Base-by-base conservation (phyloP, 2,329 filamentous ascomycete genomes). In the Uncinocarpus reesii region DNA sequence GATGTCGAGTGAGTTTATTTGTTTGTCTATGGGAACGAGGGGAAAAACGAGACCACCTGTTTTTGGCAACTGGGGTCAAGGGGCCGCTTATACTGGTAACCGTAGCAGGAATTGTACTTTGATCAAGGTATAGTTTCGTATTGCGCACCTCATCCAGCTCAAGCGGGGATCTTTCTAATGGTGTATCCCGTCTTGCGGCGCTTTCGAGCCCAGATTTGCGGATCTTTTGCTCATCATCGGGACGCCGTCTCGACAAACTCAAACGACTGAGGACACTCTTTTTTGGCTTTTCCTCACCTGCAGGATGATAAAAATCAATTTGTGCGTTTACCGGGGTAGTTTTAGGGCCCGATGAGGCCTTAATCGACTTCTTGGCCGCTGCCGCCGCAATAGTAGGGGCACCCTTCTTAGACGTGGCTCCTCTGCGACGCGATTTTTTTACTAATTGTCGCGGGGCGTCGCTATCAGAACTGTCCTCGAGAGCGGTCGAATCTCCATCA, bases 401-500 rank as follows among this genome's bases (percentile, higher is more conserved):
- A 53, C 49, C 56, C 35, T 53, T 59, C 44, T 41, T 52, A 20
- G 49, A 18, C 37, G 35, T 36, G 28, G 41, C 36, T 49, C 21
- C 49, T 53, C 50, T 57, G 7, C 53, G 52, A 28, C 48, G 58
- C 42, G 53, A 57, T 32, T 62, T 50, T 49, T 60, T 58, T 13
- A 58, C 59, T 3, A 60, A 55, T 37, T 55, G 51, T 5, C 49
- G 53, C 4, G 52, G 56, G 13, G 55, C 50, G 42, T 70, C 68
- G 18, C 76, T 73, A 37, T 80, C 75, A 24, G 77, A 78, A 52
- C 73, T 80, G 57, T 83, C 78, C 1, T 77, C 75, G 2, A 80
- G 63, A 38, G 81, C 77, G 15, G 78, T 76, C 1, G 79, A 79
- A 50, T 81, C 80, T 31, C 77, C 76, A 44, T 81, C 75, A 44